Base-by-base conservation (phyloP, 495 filamentous ascomycete genomes). In the Parachaetomium inaequale region DNA sequence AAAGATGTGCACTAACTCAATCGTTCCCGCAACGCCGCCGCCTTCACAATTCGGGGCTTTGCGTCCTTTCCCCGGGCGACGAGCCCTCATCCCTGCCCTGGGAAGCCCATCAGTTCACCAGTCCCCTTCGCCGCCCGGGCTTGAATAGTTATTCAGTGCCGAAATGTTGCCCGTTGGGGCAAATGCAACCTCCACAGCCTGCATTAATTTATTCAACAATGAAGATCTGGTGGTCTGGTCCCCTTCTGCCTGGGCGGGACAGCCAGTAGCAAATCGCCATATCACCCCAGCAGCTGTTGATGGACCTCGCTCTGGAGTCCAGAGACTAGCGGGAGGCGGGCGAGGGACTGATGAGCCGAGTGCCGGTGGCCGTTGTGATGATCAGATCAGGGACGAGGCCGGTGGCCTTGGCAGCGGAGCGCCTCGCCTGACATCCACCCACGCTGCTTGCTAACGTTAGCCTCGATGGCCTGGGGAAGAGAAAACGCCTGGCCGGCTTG, bases 401-500 rank as follows among this genome's bases (percentile, higher is more conserved):
- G 47, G 17, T 0, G 46, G 32, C 45, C 46, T 21, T 28, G 43
- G 56, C 45, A 49, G 21, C 45, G 14, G 42, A 36, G 34, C 42
- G 43, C 56, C 54, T 45, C 21, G 54, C 34, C 10, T 28, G 21
- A 23, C 52, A 55, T 21, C 32, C 55, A 46, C 29, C n/a, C 54
- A 56, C 15, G 11, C 34, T 43, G n/a, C 21, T 29, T 15, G 14
- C 14, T 40, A 2, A 19, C 12, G 17, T 4, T 28, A 25, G 7
- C 26, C 31, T 28, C 7, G 31, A 25, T 12, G 28, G n/a, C 40
- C 17, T 23, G 28, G 43, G 32, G 43, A 11, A 50, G 7, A 2
- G 32, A 51, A 51, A 60, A 51, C 23, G 57, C 57, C 56, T 28
- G 55, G 55, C 55, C 55, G 55, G 29, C 55, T 3, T 17, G 19